These are phyloP conservation scores for Wickerhamomyces sydowiorum DNA, from an alignment of 805 yeast species.

Conservation along the genomic window DNA sequence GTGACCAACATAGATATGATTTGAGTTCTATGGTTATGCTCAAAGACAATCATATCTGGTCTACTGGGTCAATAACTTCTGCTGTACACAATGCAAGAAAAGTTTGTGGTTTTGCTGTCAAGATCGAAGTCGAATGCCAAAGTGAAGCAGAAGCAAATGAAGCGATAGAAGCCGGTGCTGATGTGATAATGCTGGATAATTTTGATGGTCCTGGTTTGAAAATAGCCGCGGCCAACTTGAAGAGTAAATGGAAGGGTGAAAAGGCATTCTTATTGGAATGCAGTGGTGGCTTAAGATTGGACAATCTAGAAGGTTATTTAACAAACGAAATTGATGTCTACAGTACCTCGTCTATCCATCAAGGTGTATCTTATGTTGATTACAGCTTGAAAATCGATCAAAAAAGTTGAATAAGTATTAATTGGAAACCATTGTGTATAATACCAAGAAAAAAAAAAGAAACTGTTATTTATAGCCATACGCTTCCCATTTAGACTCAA, in stretches of 20 bases:
- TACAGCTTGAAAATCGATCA: slow-evolving; percentile 72
- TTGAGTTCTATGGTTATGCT: slow-evolving; percentile 93
- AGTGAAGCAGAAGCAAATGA: slow-evolving; percentile 81
- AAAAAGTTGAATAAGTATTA: not conserved
- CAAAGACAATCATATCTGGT: slow-evolving; percentile 90
- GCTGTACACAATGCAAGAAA: slow-evolving; percentile 74
- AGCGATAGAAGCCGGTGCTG: slow-evolving; percentile 94
- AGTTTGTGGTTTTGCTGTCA: slow-evolving; percentile 84
- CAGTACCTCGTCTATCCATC: slow-evolving; percentile 88
- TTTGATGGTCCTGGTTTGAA: slow-evolving; percentile 64
- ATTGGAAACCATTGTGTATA: too few relatives aligned
- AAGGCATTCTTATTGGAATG: slow-evolving; percentile 73
- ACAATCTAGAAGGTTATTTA: slow-evolving; percentile 59
- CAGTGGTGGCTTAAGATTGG: slow-evolving; percentile 80
- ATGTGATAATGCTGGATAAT: slow-evolving; percentile 91
- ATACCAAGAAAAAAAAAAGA: not conserved
- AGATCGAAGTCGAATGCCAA: slow-evolving; percentile 91
- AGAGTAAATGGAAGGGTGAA: slow-evolving; percentile 42
- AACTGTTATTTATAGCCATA: slow-evolving; percentile 4
- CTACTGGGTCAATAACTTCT: slow-evolving; percentile 84
- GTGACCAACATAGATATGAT: slow-evolving; percentile 89
- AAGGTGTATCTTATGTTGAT: slow-evolving; percentile 81
- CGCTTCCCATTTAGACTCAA: slow-evolving; percentile 5
- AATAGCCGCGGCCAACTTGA: slow-evolving; percentile 58
- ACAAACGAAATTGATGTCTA: slow-evolving; percentile 83